Conservation (phyloP, 2,329 filamentous ascomycete genomes). For the Cladorrhinum sp. region DNA sequence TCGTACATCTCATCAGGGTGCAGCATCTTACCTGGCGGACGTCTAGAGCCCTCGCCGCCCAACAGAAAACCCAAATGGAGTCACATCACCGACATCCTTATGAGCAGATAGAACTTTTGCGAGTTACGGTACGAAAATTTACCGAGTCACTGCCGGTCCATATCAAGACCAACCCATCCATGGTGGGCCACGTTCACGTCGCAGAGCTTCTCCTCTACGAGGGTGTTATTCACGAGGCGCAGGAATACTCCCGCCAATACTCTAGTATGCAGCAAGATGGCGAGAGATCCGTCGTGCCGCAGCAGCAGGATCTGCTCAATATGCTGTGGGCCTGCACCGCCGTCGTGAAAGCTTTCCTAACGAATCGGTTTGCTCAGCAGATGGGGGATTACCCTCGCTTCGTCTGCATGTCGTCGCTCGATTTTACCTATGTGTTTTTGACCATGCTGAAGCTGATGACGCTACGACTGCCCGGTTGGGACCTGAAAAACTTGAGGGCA, state of each 20-base stretch:
- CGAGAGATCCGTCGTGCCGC: no score
- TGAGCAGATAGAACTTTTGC: conserved; percentile 43
- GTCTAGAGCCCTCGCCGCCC: conserved; percentile 38
- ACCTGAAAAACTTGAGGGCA: conserved; percentile 35
- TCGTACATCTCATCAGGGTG: conserved; percentile 45
- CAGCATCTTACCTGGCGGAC: conserved; percentile 50
- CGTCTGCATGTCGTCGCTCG: conserved; percentile 44
- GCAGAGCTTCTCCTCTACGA: conserved; percentile 49
- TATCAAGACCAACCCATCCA: conserved; percentile 34
- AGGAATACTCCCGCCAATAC: not conserved
- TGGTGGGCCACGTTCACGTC: conserved; percentile 43
- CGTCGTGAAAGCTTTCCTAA: conserved; percentile 41
- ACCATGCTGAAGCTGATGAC: conserved; percentile 46
- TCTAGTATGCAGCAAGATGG: not conserved
- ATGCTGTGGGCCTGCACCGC: conserved; percentile 46
- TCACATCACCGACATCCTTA: conserved; percentile 34
- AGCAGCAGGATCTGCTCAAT: conserved; percentile 33
- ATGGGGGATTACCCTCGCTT: conserved; percentile 37
- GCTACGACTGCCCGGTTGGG: conserved; percentile 46
- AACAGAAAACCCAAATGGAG: conserved; percentile 26
- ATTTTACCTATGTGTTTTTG: conserved; percentile 47
- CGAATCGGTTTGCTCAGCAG: conserved; percentile 25
- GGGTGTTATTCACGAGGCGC: conserved; percentile 41
- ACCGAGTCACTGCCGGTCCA: conserved; percentile 36
- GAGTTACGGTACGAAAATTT: conserved; percentile 42